phyloP scores from a whole-genome alignment of 1,139 yeast species.

The Lodderomyces pseudojiufengensis region DNA sequence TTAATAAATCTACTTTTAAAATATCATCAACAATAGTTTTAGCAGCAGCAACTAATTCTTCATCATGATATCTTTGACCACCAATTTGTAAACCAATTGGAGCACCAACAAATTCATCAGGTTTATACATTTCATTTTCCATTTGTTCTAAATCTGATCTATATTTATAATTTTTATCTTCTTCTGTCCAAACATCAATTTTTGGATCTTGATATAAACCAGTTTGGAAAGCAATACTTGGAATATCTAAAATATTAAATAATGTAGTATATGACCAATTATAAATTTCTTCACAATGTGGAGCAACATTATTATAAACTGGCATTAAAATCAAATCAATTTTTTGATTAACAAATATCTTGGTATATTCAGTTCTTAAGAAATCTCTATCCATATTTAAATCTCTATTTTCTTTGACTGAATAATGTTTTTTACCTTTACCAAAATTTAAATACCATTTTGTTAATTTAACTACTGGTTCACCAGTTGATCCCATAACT shows the following conservation, averaged over 20 bases:
- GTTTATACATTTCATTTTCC: slow-evolving; percentile 29
- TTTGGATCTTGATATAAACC: slow-evolving; percentile 56
- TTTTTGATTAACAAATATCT: slow-evolving; percentile 48
- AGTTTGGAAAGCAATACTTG: slow-evolving; percentile 59
- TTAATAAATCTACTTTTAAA: slow-evolving; percentile 22
- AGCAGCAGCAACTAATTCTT: slow-evolving; percentile 41
- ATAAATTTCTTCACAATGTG: slow-evolving; percentile 60
- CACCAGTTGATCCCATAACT: slow-evolving; percentile 56
- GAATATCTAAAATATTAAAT: slow-evolving; percentile 62
- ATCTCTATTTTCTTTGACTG: slow-evolving; percentile 45
- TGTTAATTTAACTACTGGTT: slow-evolving; percentile 58
- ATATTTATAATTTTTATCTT: slow-evolving; percentile 23
- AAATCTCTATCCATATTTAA: slow-evolving; percentile 49
- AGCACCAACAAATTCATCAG: slow-evolving; percentile 33
- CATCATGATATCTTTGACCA: slow-evolving; percentile 39
- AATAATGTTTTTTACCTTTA: slow-evolving; percentile 45
- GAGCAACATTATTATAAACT: slow-evolving; percentile 68
- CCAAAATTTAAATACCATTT: slow-evolving; percentile 59
- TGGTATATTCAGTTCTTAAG: slow-evolving; percentile 52
- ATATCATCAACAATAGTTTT: slow-evolving; percentile 29
- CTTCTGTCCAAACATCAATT: slow-evolving; percentile 39
- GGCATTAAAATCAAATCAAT: slow-evolving; percentile 71
- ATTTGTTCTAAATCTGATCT: slow-evolving; percentile 47
- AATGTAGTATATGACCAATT: slow-evolving; percentile 77
- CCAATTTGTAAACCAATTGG: slow-evolving; percentile 39